Evolutionary conservation across 2,329 filamentous ascomycete species (phyloP).

Genomic region (Botrytis squamosa): DNA sequence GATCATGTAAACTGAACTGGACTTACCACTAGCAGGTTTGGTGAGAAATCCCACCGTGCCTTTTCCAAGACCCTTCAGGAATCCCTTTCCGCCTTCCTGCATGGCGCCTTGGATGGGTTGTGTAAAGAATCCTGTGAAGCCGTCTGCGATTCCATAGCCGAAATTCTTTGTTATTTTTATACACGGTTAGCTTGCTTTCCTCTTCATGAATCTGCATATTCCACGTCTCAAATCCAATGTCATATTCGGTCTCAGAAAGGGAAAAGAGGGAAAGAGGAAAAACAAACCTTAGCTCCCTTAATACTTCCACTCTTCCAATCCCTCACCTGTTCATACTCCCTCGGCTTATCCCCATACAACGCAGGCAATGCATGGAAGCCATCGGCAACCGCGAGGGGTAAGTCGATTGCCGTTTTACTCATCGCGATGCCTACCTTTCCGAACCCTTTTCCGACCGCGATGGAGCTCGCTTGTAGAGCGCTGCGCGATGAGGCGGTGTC

Average conservation of each 20-base stretch:
- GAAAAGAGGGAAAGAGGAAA: background rate
- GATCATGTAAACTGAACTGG: no score
- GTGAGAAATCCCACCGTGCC: background rate
- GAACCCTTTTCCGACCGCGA: conserved; percentile 20
- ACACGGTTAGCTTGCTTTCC: background rate
- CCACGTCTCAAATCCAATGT: no score
- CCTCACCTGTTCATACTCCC: background rate
- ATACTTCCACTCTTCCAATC: conserved; percentile 11
- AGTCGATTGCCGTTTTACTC: conserved; percentile 12
- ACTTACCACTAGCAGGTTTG: background rate
- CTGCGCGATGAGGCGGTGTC: background rate
- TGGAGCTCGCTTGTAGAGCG: background rate
- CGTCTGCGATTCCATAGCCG: background rate
- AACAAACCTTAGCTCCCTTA: background rate
- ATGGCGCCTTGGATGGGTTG: conserved; percentile 11
- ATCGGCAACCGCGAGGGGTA: background rate
- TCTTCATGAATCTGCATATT: background rate
- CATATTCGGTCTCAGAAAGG: no score
- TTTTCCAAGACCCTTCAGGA: background rate
- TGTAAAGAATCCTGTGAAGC: background rate
- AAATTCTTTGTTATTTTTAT: background rate
- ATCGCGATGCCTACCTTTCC: background rate
- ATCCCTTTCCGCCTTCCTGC: background rate
- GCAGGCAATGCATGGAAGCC: background rate
- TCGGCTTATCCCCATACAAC: conserved; percentile 3